phyloP scores from a whole-genome alignment of 495 filamentous ascomycete genomes.

The Trichoderma gamsii region DNA sequence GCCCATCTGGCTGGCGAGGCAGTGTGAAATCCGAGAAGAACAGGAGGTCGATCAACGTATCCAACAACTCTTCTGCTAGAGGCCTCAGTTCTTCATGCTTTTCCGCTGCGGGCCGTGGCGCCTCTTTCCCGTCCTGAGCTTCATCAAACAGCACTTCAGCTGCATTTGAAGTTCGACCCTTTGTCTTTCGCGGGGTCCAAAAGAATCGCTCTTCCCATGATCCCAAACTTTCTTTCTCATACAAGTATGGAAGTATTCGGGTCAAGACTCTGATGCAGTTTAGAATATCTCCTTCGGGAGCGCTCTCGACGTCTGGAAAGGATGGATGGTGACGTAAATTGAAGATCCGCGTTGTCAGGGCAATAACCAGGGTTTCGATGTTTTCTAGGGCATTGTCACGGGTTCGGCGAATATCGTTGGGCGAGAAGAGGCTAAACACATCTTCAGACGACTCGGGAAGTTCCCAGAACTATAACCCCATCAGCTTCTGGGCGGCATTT shows the following conservation, averaged over 20 bases:
- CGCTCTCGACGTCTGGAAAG: slow-evolving; percentile 81
- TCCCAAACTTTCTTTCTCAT: slow-evolving; percentile 82
- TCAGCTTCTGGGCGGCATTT: neutral
- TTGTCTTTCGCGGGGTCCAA: slow-evolving; percentile 71
- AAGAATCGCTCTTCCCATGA: slow-evolving; percentile 91
- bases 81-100: slow-evolving; percentile 68
- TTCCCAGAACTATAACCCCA: slow-evolving; percentile 76
- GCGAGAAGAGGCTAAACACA: slow-evolving; percentile 93
- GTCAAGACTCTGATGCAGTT: slow-evolving; percentile 94
- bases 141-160: slow-evolving; percentile 85
- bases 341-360: slow-evolving; percentile 73
- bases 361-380: slow-evolving; percentile 82
- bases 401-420: slow-evolving; percentile 85
- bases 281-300: slow-evolving; percentile 82
- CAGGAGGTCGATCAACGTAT: slow-evolving; percentile 80
- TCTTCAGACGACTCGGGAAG: slow-evolving; percentile 94
- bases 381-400: slow-evolving; percentile 83
- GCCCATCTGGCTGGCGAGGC: slow-evolving; percentile 56
- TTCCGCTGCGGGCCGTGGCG: slow-evolving; percentile 45
- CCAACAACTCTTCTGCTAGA: slow-evolving; percentile 87
- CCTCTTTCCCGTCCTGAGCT: slow-evolving; percentile 43
- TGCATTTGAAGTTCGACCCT: slow-evolving; percentile 43
- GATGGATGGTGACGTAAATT: slow-evolving; percentile 79
- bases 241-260: slow-evolving; percentile 84
- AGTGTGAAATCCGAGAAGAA: slow-evolving; percentile 90